Evolutionary conservation across 1,139 yeast genomes (phyloP), one percentile per base, ranked within the genome.

Genomic region (Candida tetrigidarum): DNA sequence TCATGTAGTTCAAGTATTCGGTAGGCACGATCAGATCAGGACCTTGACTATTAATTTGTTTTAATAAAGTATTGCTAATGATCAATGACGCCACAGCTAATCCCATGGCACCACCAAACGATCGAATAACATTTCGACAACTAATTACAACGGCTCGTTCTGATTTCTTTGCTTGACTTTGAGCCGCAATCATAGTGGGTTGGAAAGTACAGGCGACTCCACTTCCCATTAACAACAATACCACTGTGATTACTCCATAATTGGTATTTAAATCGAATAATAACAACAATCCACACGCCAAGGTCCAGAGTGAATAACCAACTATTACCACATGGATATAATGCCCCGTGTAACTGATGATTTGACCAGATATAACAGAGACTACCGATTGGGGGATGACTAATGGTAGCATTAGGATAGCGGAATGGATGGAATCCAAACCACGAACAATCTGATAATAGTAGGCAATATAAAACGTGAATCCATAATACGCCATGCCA

Each of bases 101-200:
- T 0, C 84, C 83, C 32, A 77, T 53, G 2, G 83, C 71, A 15
- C 81, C 82, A 14, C 84, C 84, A 46, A 79, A 67, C 6, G 80
- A 74, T 42, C 84, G 57, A 46, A 76, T 55, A n/a, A 77, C 76
- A 49, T 78, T 78, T 53, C 84, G 62, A 1, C 78, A 64, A 2
- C 82, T 71, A 3, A 80, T 78, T 7, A 77, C 78, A 5, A 79
- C 79, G 0, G 84, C 81, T 41, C 84, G 59, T 50, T 79, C 83
- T 2, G 71, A 63, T 37, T 67, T 65, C 35, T 55, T 59, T 3
- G 80, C 71, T 42, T 76, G 76, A 1, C 82, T 78, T 50, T 76
- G 78, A 3, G 73, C 70, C 0, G 83, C 81, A 10, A 79, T 69
- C 62, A 79, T 64, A 0, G 81, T 74, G 6, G 83, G 82, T 55